Base-by-base conservation (phyloP, 352 stramenopile genomes). In the Phytopythium vexans region DNA sequence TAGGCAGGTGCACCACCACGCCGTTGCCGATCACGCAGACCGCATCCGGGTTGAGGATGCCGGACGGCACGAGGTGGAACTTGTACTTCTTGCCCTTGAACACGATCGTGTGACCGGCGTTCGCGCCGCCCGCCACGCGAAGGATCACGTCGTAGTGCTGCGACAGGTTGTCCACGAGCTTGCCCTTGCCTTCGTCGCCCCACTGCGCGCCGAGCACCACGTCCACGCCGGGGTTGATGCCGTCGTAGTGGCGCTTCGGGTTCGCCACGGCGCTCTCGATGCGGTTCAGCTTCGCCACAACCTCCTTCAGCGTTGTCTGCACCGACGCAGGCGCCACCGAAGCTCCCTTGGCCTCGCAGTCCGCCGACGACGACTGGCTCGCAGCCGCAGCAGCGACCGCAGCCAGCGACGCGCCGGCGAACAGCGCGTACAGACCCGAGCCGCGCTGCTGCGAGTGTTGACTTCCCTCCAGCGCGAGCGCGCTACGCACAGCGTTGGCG, bases 121-220 rank as follows among this genome's bases (percentile, higher is more conserved):
- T 99, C 32, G 95, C 97, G 40, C 97, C 97, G 47, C 97, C 89
- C 10, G 95, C 96, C n/a, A 99, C 96, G 53, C 95, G 92, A 39
- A 94, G 92, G 68, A 97, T 98, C 48, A 98, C 92, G 70, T 98
- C 94, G 78, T 99, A 99, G 55, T 91, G 88, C 69, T 97, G 73
- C 34, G 82, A 95, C 52, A 97, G 58, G 48, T 94, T 96, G 79
- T 97, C 88, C 32, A 98, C 96, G 32, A 99, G 88, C 72, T 99
- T 99, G 64, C 97, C 97, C 75, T 99, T 99, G 65, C 97, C 97
- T 86, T 99, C 97, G 68, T 99, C 97, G 36, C 97, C 97, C 97
- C 97, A 99, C 63, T 99, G 96, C 37, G 89, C 90, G 32, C 97
- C 97, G 38, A 99, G 75, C n/a, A 99, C 96, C 36, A 98, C 94